phyloP scores from a whole-genome alignment of 352 stramenopile species.

The Pythium biforme region DNA sequence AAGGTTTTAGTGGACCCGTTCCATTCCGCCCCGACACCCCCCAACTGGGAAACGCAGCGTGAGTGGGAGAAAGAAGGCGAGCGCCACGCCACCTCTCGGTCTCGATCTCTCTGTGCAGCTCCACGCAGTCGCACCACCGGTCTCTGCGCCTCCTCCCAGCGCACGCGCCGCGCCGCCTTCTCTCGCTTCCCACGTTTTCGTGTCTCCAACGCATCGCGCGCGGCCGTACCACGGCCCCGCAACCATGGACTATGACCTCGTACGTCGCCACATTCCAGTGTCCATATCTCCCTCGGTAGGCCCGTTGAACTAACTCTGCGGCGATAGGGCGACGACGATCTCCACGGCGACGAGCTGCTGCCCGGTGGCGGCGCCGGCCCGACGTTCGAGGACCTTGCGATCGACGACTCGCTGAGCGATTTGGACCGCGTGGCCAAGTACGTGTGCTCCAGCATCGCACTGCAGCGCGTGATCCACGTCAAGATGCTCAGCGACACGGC shows the following conservation, averaged over 20 bases:
- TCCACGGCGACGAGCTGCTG: slow-evolving; percentile 20
- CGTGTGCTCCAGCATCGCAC: slow-evolving; percentile 92
- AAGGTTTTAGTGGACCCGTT: slow-evolving; percentile 13
- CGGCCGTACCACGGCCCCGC: neutral
- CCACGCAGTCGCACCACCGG: no score
- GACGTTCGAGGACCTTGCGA: slow-evolving; percentile 98
- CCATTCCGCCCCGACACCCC: slow-evolving; percentile 1
- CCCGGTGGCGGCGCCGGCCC: slow-evolving; percentile 45
- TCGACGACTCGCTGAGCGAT: slow-evolving; percentile 96
- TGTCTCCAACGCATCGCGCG: neutral
- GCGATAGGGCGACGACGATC: slow-evolving; percentile 26
- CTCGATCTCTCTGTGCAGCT: no score
- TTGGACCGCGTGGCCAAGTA: slow-evolving; percentile 95
- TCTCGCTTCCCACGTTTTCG: neutral
- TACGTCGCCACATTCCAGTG: slow-evolving; percentile 24
- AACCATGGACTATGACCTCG: slow-evolving; percentile 55
- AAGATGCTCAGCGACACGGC: slow-evolving; percentile 27
- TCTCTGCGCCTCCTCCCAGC: neutral
- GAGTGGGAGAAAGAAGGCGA: neutral
- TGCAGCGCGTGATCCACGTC: slow-evolving; percentile 96
- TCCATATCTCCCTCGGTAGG: neutral
- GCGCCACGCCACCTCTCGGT: no score
- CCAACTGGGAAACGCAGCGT: neutral
- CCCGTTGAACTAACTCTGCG: neutral
- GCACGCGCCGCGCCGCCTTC: neutral